phyloP scores from a whole-genome alignment of 2,329 filamentous ascomycete genomes.

The Bisporella sp. region DNA sequence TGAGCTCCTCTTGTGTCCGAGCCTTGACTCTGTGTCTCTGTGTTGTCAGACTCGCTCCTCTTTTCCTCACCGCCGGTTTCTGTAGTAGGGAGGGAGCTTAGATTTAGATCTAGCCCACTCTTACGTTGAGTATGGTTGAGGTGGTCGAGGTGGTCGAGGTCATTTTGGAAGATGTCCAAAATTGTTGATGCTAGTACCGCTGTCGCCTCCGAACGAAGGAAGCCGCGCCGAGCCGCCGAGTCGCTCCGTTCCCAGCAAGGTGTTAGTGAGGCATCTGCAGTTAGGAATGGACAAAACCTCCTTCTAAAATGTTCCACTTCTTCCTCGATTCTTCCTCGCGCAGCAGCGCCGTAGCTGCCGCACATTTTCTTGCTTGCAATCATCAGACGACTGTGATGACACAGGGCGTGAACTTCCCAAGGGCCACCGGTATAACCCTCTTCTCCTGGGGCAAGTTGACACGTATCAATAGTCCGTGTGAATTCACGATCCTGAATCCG shows the following conservation, averaged over 20 bases:
- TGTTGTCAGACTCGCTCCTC: no score
- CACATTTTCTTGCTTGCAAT: neutral
- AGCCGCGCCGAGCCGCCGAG: neutral
- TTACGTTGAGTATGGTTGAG: no score
- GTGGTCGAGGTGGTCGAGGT: neutral
- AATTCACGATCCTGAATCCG: neutral
- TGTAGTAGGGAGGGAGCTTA: no score
- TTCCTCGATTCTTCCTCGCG: neutral
- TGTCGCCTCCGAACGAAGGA: constrained; percentile 1
- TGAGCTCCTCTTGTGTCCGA: no score
- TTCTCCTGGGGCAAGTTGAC: neutral
- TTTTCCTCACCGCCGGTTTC: no score
- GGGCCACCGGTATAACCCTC: neutral
- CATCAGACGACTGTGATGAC: constrained; percentile 1
- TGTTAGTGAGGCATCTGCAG: neutral
- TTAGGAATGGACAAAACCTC: neutral
- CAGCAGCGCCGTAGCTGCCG: neutral
- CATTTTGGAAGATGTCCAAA: neutral
- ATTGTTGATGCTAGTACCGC: neutral
- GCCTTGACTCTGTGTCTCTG: no score
- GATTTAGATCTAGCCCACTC: no score
- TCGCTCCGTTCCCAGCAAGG: constrained; percentile 1
- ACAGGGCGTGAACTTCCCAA: constrained; percentile 2
- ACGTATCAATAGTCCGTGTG: neutral
- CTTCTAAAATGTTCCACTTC: no score